Base-by-base conservation (phyloP, 2,329 filamentous ascomycete genomes). In the Ceratocystis ficicola region DNA sequence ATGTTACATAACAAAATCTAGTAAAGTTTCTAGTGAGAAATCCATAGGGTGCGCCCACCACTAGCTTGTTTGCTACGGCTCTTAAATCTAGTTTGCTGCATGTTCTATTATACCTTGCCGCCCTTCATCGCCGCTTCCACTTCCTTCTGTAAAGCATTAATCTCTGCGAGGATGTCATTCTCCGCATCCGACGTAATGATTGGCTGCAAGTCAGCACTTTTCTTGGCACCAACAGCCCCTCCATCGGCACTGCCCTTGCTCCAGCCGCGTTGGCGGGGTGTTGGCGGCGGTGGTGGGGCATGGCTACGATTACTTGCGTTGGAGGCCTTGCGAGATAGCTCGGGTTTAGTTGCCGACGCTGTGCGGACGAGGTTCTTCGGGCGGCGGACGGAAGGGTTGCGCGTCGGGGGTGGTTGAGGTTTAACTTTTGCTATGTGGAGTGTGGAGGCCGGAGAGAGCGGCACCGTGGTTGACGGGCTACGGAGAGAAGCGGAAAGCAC, bases 71-170 rank as follows among this genome's bases (percentile, higher is more conserved):
- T 41, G 15, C 36, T 41, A 41, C 36, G 36, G 36, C 10, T 41
- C 36, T 41, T 41, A 41, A 41, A 41, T 41, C 36, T 15, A 41
- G 36, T 41, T 41, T 41, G 10, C 36, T 41, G 36, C 15, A 41
- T 12, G 36, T 41, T 41, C 10, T 50, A 5, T 22, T 50, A 50
- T 22, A 22, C 48, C 30, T 57, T 64, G 36, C 48, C 36, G 17
- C 65, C 65, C 59, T 65, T 65, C 57, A 67, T 65, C 7, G 66
- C 66, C 22, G 83, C 87, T 74, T 93, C 88, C 48, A 93, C 88
- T 72, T 93, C 89, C 72, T 82, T 81, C 74, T 90, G 88, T 69
- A 93, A 75, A 25, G 85, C 84, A 60, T 83, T 82, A 65, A 93
- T 75, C 72, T 92, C 87, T 0, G 87, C 87, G 69, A 93, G 74